Conservation (phyloP, 139 green algal genomes). For the Raphidocelis subcapitata region DNA sequence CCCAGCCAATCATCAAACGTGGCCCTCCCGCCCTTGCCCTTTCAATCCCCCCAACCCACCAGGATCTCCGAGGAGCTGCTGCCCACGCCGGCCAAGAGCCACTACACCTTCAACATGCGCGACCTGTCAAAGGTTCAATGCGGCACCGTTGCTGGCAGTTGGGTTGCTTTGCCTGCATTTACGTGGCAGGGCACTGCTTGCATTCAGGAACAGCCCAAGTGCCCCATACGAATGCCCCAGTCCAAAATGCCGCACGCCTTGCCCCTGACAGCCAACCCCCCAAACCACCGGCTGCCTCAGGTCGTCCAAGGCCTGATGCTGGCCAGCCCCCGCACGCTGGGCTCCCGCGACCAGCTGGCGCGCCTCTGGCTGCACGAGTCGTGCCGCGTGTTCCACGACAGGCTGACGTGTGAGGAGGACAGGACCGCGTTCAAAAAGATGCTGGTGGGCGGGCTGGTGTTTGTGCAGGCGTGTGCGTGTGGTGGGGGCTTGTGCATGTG, state of each 20-base stretch:
- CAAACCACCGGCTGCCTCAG: too few species aligned
- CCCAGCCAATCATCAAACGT: too few species aligned
- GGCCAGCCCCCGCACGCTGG: conserved; percentile 14
- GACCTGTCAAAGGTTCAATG: conserved; percentile 89
- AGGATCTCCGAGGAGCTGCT: conserved; percentile 66
- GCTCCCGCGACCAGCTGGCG: conserved; percentile 55
- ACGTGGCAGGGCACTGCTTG: too few species aligned
- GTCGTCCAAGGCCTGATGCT: conserved; percentile 83
- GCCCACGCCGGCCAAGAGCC: conserved; percentile 84
- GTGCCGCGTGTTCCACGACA: conserved; percentile 84
- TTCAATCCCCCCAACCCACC: conserved; percentile 81
- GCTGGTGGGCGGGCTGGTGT: conserved; percentile 45
- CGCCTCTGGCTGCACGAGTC: conserved; percentile 83
- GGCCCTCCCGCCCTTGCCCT: too few species aligned
- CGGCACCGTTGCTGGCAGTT: conserved; percentile 57
- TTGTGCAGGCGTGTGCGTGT: conserved; percentile 39
- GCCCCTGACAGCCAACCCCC: too few species aligned
- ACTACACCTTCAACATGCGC: conserved; percentile 93
- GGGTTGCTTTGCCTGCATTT: too few species aligned
- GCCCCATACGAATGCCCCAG: too few species aligned
- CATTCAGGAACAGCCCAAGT: too few species aligned
- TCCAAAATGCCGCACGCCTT: too few species aligned
- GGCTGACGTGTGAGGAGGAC: conserved; percentile 75
- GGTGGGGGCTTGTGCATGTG: conserved; percentile 50
- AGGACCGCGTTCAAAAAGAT: conserved; percentile 69